Conservation (phyloP, 2,329 filamentous ascomycete species). For the Blumeria graminis region DNA sequence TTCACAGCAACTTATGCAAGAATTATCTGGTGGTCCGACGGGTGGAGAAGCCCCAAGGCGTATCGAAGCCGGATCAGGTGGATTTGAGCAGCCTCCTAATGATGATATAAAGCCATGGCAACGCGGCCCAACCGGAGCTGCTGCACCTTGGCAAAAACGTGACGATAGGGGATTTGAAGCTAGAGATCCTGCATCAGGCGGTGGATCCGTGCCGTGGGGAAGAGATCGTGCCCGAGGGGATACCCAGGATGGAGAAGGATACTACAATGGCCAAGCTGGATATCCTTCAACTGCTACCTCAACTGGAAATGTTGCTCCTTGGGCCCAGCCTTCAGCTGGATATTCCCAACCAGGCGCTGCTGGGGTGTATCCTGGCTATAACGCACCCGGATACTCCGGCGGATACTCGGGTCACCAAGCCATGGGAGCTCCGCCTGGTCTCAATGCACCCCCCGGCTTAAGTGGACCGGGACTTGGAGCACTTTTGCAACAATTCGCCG, state of each 20-base stretch:
- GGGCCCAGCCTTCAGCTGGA: constrained; percentile 20
- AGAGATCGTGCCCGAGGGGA: constrained; percentile 25
- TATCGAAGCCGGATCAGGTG: constrained; percentile 63
- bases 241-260: constrained; percentile 22
- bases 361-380: constrained; percentile 32
- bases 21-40: constrained; percentile 47
- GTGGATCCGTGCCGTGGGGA: constrained; percentile 32
- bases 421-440: constrained; percentile 21
- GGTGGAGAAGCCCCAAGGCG: constrained; percentile 41
- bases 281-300: constrained; percentile 25
- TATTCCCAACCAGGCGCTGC: constrained; percentile 16
- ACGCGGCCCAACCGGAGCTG: constrained; percentile 57
- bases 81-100: constrained; percentile 25
- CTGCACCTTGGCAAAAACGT: constrained; percentile 49
- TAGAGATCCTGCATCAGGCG: constrained; percentile 16
- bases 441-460: constrained; percentile 22
- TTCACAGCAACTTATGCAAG: constrained; percentile 81
- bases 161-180: constrained; percentile 19
- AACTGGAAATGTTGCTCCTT: constrained; percentile 18
- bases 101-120: constrained; percentile 66
- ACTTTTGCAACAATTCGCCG: constrained; percentile 39
- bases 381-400: constrained; percentile 18
- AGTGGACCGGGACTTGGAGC: constrained; percentile 34
- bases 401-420: constrained; percentile 20
- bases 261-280: constrained; percentile 22